These are phyloP conservation scores for Ballota nigra DNA, from an alignment of 257 asterid species.

Conservation along the genomic window DNA sequence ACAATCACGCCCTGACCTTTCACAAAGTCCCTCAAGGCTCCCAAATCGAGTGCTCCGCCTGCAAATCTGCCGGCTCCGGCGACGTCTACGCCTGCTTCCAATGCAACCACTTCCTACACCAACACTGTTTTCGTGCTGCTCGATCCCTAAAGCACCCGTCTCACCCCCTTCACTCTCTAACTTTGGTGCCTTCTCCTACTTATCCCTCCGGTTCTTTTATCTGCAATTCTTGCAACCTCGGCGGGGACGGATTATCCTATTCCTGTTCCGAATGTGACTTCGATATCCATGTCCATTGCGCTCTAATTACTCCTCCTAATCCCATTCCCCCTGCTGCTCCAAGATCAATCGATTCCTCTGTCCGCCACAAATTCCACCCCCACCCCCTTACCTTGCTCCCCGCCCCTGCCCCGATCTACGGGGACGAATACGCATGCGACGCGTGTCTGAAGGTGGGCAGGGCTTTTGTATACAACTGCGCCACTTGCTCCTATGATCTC, in stretches of 20 bases:
- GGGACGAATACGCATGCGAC: conserved; percentile 44
- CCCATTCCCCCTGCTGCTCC: background rate
- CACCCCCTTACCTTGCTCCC: conserved; percentile 40
- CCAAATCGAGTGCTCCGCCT: conserved; percentile 23
- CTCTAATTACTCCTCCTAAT: conserved; percentile 27
- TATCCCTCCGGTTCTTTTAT: conserved; percentile 42
- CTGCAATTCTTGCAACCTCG: conserved; percentile 42
- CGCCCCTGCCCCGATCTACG: conserved; percentile 36
- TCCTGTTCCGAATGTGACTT: conserved; percentile 50
- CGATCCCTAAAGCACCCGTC: conserved; percentile 45
- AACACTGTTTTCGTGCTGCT: conserved; percentile 41
- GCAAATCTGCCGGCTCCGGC: conserved; percentile 23
- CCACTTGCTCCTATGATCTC: conserved; percentile 38
- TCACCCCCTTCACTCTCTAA: conserved; percentile 47
- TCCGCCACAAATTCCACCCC: conserved; percentile 50
- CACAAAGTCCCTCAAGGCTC: conserved; percentile 43
- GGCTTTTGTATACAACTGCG: conserved; percentile 44
- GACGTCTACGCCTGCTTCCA: conserved; percentile 24
- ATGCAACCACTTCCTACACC: conserved; percentile 49
- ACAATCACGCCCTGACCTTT: conserved; percentile 40
- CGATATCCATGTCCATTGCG: conserved; percentile 59
- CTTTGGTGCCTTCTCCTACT: conserved; percentile 51
- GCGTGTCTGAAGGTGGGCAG: conserved; percentile 46
- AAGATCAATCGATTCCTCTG: background rate
- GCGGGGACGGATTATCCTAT: conserved; percentile 45